Conservation (phyloP, 371 early-diverging fungal species). For the Mortierella sp. region DNA sequence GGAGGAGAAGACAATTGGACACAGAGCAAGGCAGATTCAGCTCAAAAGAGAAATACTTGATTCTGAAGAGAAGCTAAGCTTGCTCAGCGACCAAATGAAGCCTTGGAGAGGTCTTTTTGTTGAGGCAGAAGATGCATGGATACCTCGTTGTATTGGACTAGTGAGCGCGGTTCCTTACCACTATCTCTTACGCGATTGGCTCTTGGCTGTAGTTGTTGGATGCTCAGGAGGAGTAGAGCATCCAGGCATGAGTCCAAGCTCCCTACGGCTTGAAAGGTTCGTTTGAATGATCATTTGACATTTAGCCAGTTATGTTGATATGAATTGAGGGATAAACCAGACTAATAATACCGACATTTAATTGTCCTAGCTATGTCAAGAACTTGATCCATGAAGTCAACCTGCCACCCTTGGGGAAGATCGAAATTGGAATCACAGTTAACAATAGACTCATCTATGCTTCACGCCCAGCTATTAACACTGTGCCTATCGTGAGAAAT, state of each 20-base stretch:
- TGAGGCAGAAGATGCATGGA: slow-evolving; percentile 72
- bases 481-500: slow-evolving; percentile 81
- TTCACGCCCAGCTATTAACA: slow-evolving; percentile 83
- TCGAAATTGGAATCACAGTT: slow-evolving; percentile 79
- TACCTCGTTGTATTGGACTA: slow-evolving; percentile 80
- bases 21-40: slow-evolving; percentile 57
- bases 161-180: slow-evolving; percentile 82
- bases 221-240: slow-evolving; percentile 69
- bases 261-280: slow-evolving; percentile 67
- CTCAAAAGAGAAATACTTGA: slow-evolving; percentile 59
- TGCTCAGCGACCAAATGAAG: slow-evolving; percentile 75
- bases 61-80: slow-evolving; percentile 75
- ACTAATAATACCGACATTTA: background rate
- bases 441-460: slow-evolving; percentile 75
- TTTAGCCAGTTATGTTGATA: background rate
- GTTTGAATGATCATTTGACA: background rate
- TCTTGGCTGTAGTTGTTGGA: slow-evolving; percentile 71
- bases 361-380: slow-evolving; percentile 61
- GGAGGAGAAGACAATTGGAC: slow-evolving; percentile 37
- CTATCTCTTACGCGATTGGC: slow-evolving; percentile 83
- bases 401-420: slow-evolving; percentile 85
- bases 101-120: slow-evolving; percentile 72
- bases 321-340: background rate
- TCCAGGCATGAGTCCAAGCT: slow-evolving; percentile 53
- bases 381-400: slow-evolving; percentile 84